Evolutionary conservation across 2,329 filamentous ascomycete genomes (phyloP).

Genomic region (Dichotomopilus funicola): DNA sequence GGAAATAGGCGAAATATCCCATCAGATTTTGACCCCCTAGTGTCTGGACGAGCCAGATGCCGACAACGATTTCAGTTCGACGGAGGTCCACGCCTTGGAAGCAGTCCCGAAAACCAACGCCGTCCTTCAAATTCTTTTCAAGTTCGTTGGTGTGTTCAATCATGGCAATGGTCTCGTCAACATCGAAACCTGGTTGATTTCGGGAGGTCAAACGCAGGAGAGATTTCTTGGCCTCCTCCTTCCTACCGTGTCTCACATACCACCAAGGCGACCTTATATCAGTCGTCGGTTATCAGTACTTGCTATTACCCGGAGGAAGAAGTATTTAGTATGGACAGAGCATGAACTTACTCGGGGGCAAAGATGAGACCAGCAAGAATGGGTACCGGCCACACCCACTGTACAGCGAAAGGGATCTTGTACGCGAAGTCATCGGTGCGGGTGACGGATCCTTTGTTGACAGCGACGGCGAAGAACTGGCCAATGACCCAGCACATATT

Average conservation of each 20-base stretch:
- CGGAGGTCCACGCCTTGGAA: conserved; percentile 37
- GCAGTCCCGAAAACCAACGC: conserved; percentile 35
- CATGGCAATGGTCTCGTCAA: conserved; percentile 34
- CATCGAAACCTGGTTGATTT: conserved; percentile 25
- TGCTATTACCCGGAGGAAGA: background rate
- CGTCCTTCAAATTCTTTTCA: conserved; percentile 28
- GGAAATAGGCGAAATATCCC: conserved; percentile 27
- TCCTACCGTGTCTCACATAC: conserved; percentile 36
- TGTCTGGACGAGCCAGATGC: conserved; percentile 23
- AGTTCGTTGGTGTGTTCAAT: conserved; percentile 38
- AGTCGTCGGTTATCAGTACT: background rate
- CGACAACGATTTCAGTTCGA: conserved; percentile 34
- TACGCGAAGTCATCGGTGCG: conserved; percentile 38
- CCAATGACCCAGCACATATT: conserved; percentile 55
- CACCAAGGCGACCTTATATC: conserved; percentile 36
- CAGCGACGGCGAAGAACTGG: conserved; percentile 41
- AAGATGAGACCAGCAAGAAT: conserved; percentile 35
- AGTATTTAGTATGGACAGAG: background rate
- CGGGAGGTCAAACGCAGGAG: conserved; percentile 28
- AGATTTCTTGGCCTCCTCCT: conserved; percentile 29
- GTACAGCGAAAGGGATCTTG: conserved; percentile 41
- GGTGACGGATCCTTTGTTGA: conserved; percentile 32
- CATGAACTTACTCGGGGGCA: conserved; percentile 34
- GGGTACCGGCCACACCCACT: conserved; percentile 42
- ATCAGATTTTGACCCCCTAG: conserved; percentile 16